phyloP scores from a whole-genome alignment of 192 early-diverging fungal species.

The Coemansia sp. region DNA sequence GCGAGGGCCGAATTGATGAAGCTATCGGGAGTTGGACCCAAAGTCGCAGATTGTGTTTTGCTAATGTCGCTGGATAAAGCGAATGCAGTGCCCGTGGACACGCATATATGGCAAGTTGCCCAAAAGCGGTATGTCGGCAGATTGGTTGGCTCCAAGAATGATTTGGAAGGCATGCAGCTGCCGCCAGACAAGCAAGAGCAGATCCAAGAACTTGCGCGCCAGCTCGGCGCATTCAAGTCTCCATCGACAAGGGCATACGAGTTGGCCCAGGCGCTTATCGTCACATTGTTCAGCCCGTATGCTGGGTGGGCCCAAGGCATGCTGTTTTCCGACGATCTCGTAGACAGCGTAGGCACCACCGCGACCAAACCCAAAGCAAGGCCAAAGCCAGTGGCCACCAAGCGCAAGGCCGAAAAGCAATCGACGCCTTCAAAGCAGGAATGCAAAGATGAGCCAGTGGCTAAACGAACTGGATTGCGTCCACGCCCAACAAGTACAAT shows the following conservation, averaged over 20 bases:
- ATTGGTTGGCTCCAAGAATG: neutral
- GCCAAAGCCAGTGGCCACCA: conserved; percentile 8
- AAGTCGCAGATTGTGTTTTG: conserved; percentile 96
- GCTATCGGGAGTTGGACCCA: conserved; percentile 86
- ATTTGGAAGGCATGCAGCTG: neutral
- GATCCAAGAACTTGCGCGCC: conserved; percentile 14
- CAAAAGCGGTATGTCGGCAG: conserved; percentile 68
- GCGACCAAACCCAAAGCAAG: conserved; percentile 3
- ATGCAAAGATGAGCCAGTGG: neutral
- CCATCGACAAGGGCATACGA: conserved; percentile 68
- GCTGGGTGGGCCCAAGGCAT: conserved; percentile 80
- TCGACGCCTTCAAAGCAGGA: neutral
- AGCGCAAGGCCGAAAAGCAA: conserved; percentile 14
- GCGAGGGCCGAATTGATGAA: conserved; percentile 60
- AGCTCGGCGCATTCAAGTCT: conserved; percentile 55
- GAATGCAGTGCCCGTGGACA: conserved; percentile 83
- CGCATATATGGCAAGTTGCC: conserved; percentile 96
- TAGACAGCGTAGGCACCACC: neutral
- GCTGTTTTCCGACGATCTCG: conserved; percentile 55
- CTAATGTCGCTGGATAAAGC: conserved; percentile 89
- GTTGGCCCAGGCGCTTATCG: conserved; percentile 68
- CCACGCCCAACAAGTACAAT: neutral
- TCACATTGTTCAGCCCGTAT: conserved; percentile 72
- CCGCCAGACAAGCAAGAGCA: conserved; percentile 8
- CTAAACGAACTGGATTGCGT: neutral